Percentiles rank a stretch among this genome's conserved stretches.
Evolutionary conservation across 768 basidiomycete genomes (phyloP).

Genomic region (Suillus americanus): DNA sequence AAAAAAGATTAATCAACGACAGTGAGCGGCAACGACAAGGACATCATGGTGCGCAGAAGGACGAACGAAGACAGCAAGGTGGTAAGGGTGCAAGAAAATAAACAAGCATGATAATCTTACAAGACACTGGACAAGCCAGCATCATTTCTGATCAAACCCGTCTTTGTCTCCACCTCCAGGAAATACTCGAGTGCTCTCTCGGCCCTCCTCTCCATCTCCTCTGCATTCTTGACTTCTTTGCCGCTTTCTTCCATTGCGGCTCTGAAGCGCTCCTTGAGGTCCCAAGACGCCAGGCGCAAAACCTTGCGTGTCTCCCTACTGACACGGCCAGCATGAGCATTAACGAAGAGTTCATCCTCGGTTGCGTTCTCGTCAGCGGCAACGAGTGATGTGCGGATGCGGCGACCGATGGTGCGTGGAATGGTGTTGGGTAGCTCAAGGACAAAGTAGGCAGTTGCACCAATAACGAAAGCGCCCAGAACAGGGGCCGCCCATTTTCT

Average conservation of each 20-base stretch:
- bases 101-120: slow-evolving; percentile 10
- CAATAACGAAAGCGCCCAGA: slow-evolving; percentile 72
- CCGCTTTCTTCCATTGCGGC: slow-evolving; percentile 76
- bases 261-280: slow-evolving; percentile 79
- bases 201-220: slow-evolving; percentile 73
- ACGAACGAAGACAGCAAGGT: neutral
- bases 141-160: slow-evolving; percentile 37
- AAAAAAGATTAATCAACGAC: slow-evolving; percentile 4
- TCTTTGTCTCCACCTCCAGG: slow-evolving; percentile 45
- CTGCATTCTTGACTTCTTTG: slow-evolving; percentile 73
- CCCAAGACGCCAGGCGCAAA: slow-evolving; percentile 86
- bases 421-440: slow-evolving; percentile 86
- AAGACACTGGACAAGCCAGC: slow-evolving; percentile 18
- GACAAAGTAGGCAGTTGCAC: slow-evolving; percentile 77
- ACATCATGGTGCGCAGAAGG: neutral
- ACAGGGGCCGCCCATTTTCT: slow-evolving; percentile 89
- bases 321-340: slow-evolving; percentile 68
- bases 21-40: neutral
- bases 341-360: slow-evolving; percentile 59
- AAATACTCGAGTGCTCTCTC: slow-evolving; percentile 74
- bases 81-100: neutral
- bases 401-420: slow-evolving; percentile 85
- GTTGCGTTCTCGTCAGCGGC: slow-evolving; percentile 45
- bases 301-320: slow-evolving; percentile 91
- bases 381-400: slow-evolving; percentile 67